Evolutionary conservation across 306 rosid genomes (phyloP), one percentile per base, ranked within the genome.

Genomic region (Ammopiptanthus mongolicus): DNA sequence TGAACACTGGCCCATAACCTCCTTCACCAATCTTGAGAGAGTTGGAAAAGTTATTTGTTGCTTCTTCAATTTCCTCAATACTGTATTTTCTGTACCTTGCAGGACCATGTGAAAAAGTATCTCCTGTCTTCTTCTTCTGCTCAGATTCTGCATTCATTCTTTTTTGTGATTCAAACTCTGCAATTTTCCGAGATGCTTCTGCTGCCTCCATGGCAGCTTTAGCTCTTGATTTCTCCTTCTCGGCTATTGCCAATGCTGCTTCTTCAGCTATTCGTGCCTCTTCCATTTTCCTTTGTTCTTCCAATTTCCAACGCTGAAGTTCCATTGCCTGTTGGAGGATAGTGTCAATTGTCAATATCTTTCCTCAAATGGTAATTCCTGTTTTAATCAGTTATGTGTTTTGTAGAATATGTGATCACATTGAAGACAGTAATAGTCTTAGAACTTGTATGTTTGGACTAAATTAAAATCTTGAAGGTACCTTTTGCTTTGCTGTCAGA

Each of bases 1-100:
- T 80, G 69, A 68, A 93, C 19, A 91, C 97, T 0, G 98, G 97
- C 6, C 97, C 98, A 56, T 91, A 93, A 50, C 97, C 97, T 55
- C 98, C 97, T 88, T 93, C 98, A 0, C 98, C 97, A 10, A 93
- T 85, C 78, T 89, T 91, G 59, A 79, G 82, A 33, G 84, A 36
- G 14, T 57, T 69, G 0, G 84, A 17, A 58, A 93, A 91, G 71
- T 39, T 28, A 0, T 79, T 25, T 14, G 98, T 91, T 44, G 97
- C 98, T 3, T 37, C 76, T 84, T 93, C 96, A 19, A 93, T 86
- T 65, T 91, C 96, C 73, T 93, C 84, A 3, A 93, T 82, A 6
- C 74, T 25, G 76, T 94, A 94, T 84, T 21, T 86, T 71, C 98
- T 86, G 74, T 91, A 94, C 74, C 89, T 84, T 8, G 83, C 62